These are phyloP conservation scores for Lippia alba DNA, from an alignment of 305 asterid species.

Conservation along the genomic window DNA sequence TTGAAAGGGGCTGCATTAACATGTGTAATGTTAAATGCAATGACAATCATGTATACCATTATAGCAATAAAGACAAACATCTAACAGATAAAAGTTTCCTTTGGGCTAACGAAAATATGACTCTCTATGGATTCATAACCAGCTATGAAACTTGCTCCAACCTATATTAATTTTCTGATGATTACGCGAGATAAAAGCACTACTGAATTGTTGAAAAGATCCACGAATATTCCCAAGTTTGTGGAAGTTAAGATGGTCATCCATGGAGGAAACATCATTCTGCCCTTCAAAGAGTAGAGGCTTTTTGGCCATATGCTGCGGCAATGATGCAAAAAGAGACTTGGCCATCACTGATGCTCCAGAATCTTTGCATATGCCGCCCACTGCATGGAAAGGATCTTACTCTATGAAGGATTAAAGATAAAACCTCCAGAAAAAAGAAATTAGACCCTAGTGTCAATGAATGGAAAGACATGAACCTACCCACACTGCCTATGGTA, in stretches of 20 bases:
- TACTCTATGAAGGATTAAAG: constrained; percentile 57
- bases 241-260: constrained; percentile 55
- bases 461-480: constrained; percentile 21
- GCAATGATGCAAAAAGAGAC: constrained; percentile 92
- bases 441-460: constrained; percentile 28
- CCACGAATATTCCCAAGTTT: constrained; percentile 61
- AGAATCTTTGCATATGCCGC: constrained; percentile 78
- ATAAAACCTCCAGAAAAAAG: constrained; percentile 36
- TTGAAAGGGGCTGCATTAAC: constrained; percentile 80
- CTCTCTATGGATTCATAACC: constrained; percentile 38
- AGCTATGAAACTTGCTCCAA: constrained; percentile 52
- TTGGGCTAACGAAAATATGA: constrained; percentile 25
- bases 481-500: constrained; percentile 24
- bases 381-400: constrained; percentile 93
- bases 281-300: constrained; percentile 56
- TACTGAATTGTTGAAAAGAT: constrained; percentile 68
- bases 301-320: constrained; percentile 58
- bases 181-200: constrained; percentile 67
- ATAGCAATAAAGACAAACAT: constrained; percentile 34
- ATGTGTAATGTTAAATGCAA: constrained; percentile 46
- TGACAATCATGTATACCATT: constrained; percentile 16
- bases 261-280: constrained; percentile 59
- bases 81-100: constrained; percentile 28
- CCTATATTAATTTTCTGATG: constrained; percentile 77
- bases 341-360: constrained; percentile 91